Percentiles rank a stretch among this genome's conserved stretches.
Conservation (phyloP, 2,329 filamentous ascomycete genomes). For the Hymenoscyphus scutula region DNA sequence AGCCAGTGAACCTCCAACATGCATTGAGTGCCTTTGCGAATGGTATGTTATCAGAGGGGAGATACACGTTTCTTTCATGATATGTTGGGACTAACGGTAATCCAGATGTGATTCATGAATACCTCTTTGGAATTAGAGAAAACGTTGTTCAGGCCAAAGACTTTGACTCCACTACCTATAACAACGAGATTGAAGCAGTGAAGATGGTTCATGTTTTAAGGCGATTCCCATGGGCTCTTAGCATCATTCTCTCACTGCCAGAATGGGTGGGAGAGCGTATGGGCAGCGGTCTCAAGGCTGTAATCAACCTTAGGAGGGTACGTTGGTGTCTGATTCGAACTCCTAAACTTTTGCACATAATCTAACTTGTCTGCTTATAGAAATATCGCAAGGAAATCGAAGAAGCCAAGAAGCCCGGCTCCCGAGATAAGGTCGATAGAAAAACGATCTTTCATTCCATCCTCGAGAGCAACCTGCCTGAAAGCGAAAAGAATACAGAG, state of each 20-base stretch:
- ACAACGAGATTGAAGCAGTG: neutral
- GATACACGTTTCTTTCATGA: too few relatives aligned
- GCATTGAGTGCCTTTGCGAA: conserved; percentile 12
- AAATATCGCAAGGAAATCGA: conserved; percentile 4
- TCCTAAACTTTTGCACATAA: neutral
- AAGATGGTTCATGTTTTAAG: conserved; percentile 1
- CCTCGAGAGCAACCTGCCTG: neutral
- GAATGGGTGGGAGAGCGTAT: neutral
- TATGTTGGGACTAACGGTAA: neutral
- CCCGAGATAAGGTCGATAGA: neutral
- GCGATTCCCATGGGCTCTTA: neutral
- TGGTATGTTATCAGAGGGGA: neutral
- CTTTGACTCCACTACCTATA: neutral
- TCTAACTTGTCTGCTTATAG: neutral
- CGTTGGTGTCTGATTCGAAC: neutral
- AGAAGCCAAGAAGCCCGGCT: neutral
- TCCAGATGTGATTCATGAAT: neutral
- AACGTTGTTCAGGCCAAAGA: neutral
- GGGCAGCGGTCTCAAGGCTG: neutral
- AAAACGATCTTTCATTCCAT: conserved; percentile 2
- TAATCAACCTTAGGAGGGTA: neutral
- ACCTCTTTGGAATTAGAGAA: neutral
- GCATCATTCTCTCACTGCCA: neutral
- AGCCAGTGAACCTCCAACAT: conserved; percentile 21
- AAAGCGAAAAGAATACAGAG: neutral